Base-by-base conservation (phyloP, 805 yeast species). In the Pichia scutulata region DNA sequence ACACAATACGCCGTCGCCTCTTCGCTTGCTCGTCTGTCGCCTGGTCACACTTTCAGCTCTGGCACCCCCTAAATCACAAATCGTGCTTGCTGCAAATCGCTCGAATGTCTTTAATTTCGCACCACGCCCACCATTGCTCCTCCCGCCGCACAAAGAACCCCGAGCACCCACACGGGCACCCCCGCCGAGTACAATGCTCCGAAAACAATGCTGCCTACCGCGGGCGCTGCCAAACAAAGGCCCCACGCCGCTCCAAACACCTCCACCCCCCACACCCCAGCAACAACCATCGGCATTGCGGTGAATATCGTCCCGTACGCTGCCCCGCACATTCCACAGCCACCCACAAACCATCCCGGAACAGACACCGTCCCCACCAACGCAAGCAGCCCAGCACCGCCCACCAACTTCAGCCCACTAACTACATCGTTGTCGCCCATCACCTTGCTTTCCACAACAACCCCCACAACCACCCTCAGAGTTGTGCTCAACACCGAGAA, bases 191-290 rank as follows among this genome's bases (percentile, higher is more conserved):
- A 89, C 13, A 82, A 55, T 46, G 86, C 59, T 7, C 95, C 90
- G 58, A 77, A 86, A 2, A 78, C 53, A 5, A 85, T 71, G 1
- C 92, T 73, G 1, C 96, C 96, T 2, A 87, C 55, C 0, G 97
- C 96, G 1, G 97, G 97, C 0, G 95, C 95, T 41, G 86, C 72
- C 78, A 89, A 82, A 62, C 88, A 85, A 30, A 85, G 71, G 2
- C 97, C 97, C 88, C 96, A 90, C 2, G 89, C 83, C 1, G 95
- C 84, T 0, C 97, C 97, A 65, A 90, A 80, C 30, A 86, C 76
- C 43, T 84, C 89, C 26, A 85, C 76, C 0, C 97, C 97, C 95
- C 96, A 90, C 1, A 85, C 77, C 1, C 80, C 72, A 2, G 93
- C 82, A 5, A 86, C 82, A 4, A 89, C 70, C 0, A 95, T 82